Percentiles rank a stretch among this genome's conserved stretches.
phyloP scores from a whole-genome alignment of 495 filamentous ascomycete genomes.

The Sphaerosporella brunnea region DNA sequence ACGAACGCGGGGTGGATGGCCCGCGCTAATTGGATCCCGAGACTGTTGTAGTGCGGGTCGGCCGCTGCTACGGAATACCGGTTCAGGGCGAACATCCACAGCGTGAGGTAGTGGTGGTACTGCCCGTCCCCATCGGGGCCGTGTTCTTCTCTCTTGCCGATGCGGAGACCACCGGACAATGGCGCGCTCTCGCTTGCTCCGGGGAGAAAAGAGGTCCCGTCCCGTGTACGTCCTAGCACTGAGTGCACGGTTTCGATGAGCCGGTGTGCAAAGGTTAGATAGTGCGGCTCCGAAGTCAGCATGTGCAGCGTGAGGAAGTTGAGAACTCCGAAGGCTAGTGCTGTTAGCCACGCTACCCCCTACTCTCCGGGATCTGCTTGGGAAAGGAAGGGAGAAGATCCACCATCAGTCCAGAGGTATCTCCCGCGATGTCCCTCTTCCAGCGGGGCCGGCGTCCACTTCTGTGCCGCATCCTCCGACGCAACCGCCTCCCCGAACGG shows the following conservation, averaged over 20 bases:
- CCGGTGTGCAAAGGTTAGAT: conserved; percentile 36
- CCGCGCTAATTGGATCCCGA: conserved; percentile 40
- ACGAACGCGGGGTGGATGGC: conserved; percentile 44
- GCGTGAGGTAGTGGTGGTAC: conserved; percentile 50
- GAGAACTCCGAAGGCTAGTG: conserved; percentile 42
- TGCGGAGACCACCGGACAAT: conserved; percentile 43
- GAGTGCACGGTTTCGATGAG: conserved; percentile 40
- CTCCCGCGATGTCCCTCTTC: conserved; percentile 47
- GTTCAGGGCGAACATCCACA: conserved; percentile 58
- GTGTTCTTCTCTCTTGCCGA: conserved; percentile 38
- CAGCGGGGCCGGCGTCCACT: conserved; percentile 32
- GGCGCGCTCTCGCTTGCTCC: conserved; percentile 39
- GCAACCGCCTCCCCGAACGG: conserved; percentile 21
- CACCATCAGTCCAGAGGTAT: conserved; percentile 46
- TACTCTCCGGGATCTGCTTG: neutral
- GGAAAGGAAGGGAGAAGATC: neutral
- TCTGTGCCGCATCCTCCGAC: conserved; percentile 24
- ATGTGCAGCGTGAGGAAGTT: conserved; percentile 45
- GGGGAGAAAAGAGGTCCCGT: conserved; percentile 33
- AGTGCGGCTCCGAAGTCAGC: conserved; percentile 29
- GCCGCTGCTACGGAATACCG: conserved; percentile 37
- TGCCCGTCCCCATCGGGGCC: conserved; percentile 46
- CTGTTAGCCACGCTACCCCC: neutral
- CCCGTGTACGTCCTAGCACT: conserved; percentile 38
- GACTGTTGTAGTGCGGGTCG: conserved; percentile 35